Percentiles rank a stretch among this genome's conserved stretches.
phyloP scores from a whole-genome alignment of 495 filamentous ascomycete species.

The Trichoderma reesei region DNA sequence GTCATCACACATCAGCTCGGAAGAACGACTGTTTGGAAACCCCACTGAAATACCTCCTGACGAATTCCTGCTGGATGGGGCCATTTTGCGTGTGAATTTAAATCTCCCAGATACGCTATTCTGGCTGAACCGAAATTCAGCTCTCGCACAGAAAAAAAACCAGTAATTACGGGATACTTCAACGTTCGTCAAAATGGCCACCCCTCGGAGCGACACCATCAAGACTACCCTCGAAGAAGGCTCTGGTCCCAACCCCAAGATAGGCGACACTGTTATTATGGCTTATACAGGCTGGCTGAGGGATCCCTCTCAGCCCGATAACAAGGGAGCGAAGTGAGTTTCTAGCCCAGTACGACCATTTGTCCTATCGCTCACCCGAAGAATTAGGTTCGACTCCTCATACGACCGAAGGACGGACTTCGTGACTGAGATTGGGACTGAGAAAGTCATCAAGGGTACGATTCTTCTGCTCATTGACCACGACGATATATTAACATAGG shows the following conservation, averaged over 20 bases:
- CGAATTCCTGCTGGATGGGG: too few species aligned
- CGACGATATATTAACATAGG: too few species aligned
- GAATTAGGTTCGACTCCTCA: slow-evolving; percentile 69
- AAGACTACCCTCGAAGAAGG: slow-evolving; percentile 36
- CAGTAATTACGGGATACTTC: too few species aligned
- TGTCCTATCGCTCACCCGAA: background rate
- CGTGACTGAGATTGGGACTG: slow-evolving; percentile 57
- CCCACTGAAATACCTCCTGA: background rate
- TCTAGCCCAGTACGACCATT: background rate
- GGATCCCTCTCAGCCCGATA: slow-evolving; percentile 43
- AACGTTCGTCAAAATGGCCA: too few species aligned
- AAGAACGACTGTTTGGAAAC: background rate
- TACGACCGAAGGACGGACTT: slow-evolving; percentile 51
- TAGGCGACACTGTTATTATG: slow-evolving; percentile 61
- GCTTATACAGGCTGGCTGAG: slow-evolving; percentile 79
- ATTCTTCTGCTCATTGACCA: background rate
- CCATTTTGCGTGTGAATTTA: too few species aligned
- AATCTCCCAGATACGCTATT: too few species aligned
- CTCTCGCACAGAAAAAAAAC: too few species aligned
- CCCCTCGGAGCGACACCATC: slow-evolving; percentile 19
- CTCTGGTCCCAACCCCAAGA: slow-evolving; percentile 41
- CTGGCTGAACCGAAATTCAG: too few species aligned
- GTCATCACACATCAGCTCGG: background rate
- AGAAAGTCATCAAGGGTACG: slow-evolving; percentile 70
- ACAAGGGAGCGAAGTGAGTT: slow-evolving; percentile 40